These are phyloP conservation scores for Agrocybe praecox DNA, from an alignment of 768 basidiomycete genomes.

Conservation along the genomic window DNA sequence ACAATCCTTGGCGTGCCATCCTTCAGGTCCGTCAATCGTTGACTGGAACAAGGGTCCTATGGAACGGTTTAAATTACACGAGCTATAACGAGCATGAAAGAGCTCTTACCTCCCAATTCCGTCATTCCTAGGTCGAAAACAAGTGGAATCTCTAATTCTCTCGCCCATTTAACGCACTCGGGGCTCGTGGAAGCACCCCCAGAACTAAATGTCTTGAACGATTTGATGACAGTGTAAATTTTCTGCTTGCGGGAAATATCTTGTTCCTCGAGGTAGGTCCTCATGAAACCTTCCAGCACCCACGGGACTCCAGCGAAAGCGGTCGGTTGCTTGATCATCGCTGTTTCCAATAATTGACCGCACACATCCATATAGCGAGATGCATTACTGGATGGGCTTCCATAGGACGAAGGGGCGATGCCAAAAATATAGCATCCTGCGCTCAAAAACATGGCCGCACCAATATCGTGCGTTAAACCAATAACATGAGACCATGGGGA, in stretches of 20 bases:
- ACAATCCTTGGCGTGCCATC: constrained; percentile 24
- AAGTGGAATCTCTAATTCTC: constrained; percentile 24
- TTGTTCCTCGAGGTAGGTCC: constrained; percentile 18
- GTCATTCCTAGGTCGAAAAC: constrained; percentile 38
- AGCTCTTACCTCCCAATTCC: constrained; percentile 30
- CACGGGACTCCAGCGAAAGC: constrained; percentile 34
- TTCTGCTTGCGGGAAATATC: constrained; percentile 19
- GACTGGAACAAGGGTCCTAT: constrained; percentile 32
- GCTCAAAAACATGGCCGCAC: constrained; percentile 27
- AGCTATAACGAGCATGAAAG: not conserved
- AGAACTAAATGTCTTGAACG: constrained; percentile 26
- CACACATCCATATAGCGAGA: constrained; percentile 26
- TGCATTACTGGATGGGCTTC: constrained; percentile 5
- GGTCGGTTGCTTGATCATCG: constrained; percentile 23
- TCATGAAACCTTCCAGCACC: constrained; percentile 33
- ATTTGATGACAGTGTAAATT: constrained; percentile 21
- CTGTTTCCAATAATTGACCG: constrained; percentile 24
- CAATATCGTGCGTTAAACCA: constrained; percentile 27
- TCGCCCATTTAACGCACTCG: constrained; percentile 31
- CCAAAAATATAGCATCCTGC: constrained; percentile 34
- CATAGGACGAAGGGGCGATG: constrained; percentile 30
- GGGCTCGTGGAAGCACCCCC: constrained; percentile 31
- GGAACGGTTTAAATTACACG: not conserved
- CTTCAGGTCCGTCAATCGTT: constrained; percentile 18
- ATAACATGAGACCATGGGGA: constrained; percentile 36